Conservation (phyloP, 2,329 filamentous ascomycete species). For the Colletotrichum limetticola region DNA sequence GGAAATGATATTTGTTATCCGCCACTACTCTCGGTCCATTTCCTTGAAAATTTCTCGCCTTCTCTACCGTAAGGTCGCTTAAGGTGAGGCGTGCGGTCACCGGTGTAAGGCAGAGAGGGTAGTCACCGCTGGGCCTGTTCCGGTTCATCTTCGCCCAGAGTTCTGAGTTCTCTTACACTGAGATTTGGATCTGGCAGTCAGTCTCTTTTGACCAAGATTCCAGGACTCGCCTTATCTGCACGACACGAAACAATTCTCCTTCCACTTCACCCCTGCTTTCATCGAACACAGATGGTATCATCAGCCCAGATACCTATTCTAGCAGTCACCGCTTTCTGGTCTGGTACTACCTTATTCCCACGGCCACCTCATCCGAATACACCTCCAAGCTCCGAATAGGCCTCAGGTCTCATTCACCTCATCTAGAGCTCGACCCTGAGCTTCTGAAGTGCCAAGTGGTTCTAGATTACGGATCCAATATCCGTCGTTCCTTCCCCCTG, state of each 20-base stretch:
- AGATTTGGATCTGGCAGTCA: background rate
- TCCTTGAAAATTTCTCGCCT: background rate
- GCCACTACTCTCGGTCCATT: background rate
- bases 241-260: background rate
- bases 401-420: too few species aligned
- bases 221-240: background rate
- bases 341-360: background rate
- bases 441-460: background rate
- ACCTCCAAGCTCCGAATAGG: background rate
- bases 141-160: background rate
- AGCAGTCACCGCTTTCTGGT: background rate
- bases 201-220: background rate
- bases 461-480: background rate
- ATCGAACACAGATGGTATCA: background rate
- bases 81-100: too few species aligned
- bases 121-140: background rate
- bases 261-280: background rate
- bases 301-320: background rate
- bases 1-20: background rate
- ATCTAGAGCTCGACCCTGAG: background rate
- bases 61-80: too few species aligned
- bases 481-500: background rate
- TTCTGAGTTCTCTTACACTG: background rate
- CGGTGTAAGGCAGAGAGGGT: too few species aligned
- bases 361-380: background rate